Conservation (phyloP, 1,139 yeast species). For the Arxiozyma bovina region DNA sequence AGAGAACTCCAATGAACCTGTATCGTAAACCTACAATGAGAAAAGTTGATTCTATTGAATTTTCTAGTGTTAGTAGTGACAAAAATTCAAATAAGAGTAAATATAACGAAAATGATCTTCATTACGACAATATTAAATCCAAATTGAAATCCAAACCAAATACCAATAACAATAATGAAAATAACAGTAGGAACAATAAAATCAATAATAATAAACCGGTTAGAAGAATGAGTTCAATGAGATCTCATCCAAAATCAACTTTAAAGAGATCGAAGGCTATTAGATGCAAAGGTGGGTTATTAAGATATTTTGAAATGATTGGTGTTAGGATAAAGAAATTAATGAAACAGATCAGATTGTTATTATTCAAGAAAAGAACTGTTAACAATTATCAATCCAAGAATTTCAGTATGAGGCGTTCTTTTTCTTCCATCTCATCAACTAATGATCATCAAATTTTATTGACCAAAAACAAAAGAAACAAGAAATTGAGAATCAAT, state of each 20-base stretch:
- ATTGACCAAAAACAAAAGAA: neutral
- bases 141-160: neutral
- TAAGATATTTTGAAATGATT: slow-evolving; percentile 23
- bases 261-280: slow-evolving; percentile 29
- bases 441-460: neutral
- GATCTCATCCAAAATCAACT: slow-evolving; percentile 7
- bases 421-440: neutral
- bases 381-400: neutral
- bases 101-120: neutral
- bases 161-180: neutral
- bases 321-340: slow-evolving; percentile 19
- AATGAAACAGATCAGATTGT: slow-evolving; percentile 7
- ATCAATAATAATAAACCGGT: neutral
- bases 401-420: neutral
- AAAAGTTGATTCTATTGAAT: slow-evolving; percentile 3
- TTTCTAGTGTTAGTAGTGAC: neutral
- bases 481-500: neutral
- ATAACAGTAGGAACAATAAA: neutral
- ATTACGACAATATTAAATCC: neutral
- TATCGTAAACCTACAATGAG: slow-evolving; percentile 6
- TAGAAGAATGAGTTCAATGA: slow-evolving; percentile 3
- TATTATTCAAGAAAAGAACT: neutral
- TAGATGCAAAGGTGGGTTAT: slow-evolving; percentile 29
- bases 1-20: slow-evolving; percentile 3
- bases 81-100: neutral